Evolutionary conservation across 2,329 filamentous ascomycete species (phyloP), one percentile per base, ranked within the genome.

Genomic region (Cylindrodendrum hubeiense): DNA sequence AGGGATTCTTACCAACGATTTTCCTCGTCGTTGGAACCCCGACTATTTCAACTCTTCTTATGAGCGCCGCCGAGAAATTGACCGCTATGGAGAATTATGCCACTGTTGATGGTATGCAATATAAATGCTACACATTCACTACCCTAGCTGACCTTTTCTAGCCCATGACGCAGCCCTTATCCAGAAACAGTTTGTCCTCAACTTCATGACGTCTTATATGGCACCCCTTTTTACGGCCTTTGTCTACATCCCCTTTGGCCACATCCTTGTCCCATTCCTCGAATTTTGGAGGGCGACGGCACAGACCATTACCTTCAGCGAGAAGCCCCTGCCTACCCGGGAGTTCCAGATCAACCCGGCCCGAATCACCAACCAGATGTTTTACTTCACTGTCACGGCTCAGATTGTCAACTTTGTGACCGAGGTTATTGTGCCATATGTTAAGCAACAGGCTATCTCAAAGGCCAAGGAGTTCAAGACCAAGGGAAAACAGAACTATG

Each of bases 121-220:
- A 3, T 12, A 72, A 66, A 76, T 71, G 15, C 1, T 41, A 28
- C 13, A 51, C 22, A 10, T 2, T 21, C 13, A 12, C 10, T 8
- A 1, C 17, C 5, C n/a, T 46, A 10, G 26, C 70, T 75, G 33
- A 75, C 56, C 22, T 28, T 5, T 12, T 51, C 10, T 68, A 90
- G 91, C 90, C 15, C 92, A 97, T 74, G 90, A 97, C 65, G 89
- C 92, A 21, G 92, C 95, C 2, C 88, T 97, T 76, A 93, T 96
- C 0, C 90, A 93, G 63, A 99, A 99, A 83, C 92, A 97, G 34
- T 98, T 99, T 75, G 90, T 98, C 15, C 88, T 98, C 75, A 97
- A 98, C 83, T 97, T 98, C 80, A 95, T 98, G 80, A 97, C 94
- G 6, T 97, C 95, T 0, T 98, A 98, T 78, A 89, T 97, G 56